Conservation (phyloP, 129 eudicot genomes). For the Arctium lappa region DNA sequence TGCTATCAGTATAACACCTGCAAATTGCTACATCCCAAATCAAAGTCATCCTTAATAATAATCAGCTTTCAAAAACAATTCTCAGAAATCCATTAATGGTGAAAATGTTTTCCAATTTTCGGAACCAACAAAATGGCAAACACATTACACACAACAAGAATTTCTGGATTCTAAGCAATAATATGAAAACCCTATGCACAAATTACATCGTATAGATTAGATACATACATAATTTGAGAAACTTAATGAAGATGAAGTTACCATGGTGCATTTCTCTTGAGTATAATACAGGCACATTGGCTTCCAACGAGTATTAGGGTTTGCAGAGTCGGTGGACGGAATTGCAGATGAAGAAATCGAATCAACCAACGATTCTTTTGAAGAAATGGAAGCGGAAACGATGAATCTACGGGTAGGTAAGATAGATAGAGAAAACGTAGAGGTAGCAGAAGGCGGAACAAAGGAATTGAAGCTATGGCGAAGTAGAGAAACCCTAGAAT, state of each 20-base stretch:
- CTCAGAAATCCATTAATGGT: background rate
- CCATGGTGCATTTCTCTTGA: constrained; percentile 81
- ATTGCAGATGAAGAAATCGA: constrained; percentile 19
- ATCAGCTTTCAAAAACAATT: background rate
- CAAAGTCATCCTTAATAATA: no score
- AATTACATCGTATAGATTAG: background rate
- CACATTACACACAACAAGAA: background rate
- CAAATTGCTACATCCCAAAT: no score
- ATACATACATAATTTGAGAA: background rate
- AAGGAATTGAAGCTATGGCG: constrained; percentile 24
- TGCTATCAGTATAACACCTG: background rate
- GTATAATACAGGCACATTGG: constrained; percentile 80
- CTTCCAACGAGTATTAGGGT: constrained; percentile 47
- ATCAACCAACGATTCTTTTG: constrained; percentile 25
- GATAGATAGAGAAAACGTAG: background rate
- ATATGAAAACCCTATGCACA: background rate
- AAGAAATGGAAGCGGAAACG: constrained; percentile 36
- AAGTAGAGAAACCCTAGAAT: constrained; percentile 37
- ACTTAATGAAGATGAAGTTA: constrained; percentile 14
- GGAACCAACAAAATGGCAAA: background rate
- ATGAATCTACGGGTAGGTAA: constrained; percentile 21
- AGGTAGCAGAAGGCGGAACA: constrained; percentile 18
- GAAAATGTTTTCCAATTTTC: no score
- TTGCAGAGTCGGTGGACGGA: constrained; percentile 16
- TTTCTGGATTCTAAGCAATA: background rate